phyloP scores from a whole-genome alignment of 495 filamentous ascomycete genomes.

The Friedmanniomyces endolithicus region DNA sequence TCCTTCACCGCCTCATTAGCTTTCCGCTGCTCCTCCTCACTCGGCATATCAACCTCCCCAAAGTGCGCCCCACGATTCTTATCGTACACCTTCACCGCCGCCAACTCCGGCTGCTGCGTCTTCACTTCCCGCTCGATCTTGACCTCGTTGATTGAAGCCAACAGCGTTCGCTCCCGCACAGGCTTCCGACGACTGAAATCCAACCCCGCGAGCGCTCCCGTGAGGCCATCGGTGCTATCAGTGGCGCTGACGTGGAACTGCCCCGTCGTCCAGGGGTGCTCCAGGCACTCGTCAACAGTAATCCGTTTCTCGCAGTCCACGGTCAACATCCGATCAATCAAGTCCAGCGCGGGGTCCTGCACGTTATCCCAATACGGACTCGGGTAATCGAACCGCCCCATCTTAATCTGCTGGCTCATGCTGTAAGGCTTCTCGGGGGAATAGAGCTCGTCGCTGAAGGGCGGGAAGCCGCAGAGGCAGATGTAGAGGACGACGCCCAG shows the following conservation, averaged over 20 bases:
- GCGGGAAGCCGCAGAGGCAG: slow-evolving; percentile 93
- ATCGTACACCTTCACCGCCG: slow-evolving; percentile 61
- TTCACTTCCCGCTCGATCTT: slow-evolving; percentile 51
- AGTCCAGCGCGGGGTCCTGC: slow-evolving; percentile 75
- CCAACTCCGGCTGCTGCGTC: slow-evolving; percentile 34
- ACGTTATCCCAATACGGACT: slow-evolving; percentile 96
- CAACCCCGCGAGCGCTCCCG: slow-evolving; percentile 64
- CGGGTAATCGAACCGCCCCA: slow-evolving; percentile 83
- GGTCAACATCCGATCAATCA: slow-evolving; percentile 90
- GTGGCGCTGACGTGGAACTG: slow-evolving; percentile 38
- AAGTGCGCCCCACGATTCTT: slow-evolving; percentile 48
- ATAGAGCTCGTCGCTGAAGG: slow-evolving; percentile 87
- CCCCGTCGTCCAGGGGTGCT: slow-evolving; percentile 75
- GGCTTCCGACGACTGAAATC: slow-evolving; percentile 76
- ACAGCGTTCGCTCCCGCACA: slow-evolving; percentile 67
- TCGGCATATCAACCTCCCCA: slow-evolving; percentile 10
- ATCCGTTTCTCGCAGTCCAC: slow-evolving; percentile 73
- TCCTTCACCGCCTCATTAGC: neutral
- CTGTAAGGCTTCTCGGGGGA: slow-evolving; percentile 67
- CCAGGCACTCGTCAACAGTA: slow-evolving; percentile 78
- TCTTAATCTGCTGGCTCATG: slow-evolving; percentile 80
- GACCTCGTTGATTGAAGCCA: slow-evolving; percentile 71
- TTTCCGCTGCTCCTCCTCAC: slow-evolving; percentile 6
- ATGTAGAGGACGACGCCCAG: slow-evolving; percentile 98
- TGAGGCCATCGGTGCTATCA: slow-evolving; percentile 89